phyloP scores from a whole-genome alignment of 495 filamentous ascomycete genomes.

The Viridothelium virens region DNA sequence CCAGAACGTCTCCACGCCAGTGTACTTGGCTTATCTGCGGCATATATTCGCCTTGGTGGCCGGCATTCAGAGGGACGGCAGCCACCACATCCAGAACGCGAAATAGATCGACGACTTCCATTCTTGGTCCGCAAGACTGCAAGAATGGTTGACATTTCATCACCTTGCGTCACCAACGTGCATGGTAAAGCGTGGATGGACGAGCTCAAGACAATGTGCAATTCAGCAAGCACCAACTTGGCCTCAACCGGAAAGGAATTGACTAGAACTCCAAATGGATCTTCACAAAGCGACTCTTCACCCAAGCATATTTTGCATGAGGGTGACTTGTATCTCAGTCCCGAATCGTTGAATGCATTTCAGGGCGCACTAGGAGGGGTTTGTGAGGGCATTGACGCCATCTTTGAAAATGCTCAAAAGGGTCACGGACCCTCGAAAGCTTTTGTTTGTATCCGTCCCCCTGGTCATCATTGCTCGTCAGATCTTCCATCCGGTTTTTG shows the following conservation, averaged over 20 bases:
- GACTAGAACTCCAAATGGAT: slow-evolving; percentile 35
- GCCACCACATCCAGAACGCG: slow-evolving; percentile 52
- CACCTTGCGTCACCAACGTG: slow-evolving; percentile 67
- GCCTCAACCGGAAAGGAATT: slow-evolving; percentile 69
- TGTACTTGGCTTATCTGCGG: slow-evolving; percentile 71
- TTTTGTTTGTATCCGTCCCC: slow-evolving; percentile 77
- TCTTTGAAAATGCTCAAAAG: slow-evolving; percentile 48
- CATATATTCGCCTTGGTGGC: slow-evolving; percentile 78
- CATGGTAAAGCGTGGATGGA: slow-evolving; percentile 88
- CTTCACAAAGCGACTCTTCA: slow-evolving; percentile 37
- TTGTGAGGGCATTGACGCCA: slow-evolving; percentile 80
- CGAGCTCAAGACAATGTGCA: slow-evolving; percentile 77
- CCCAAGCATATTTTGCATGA: slow-evolving; percentile 55
- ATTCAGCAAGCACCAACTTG: slow-evolving; percentile 63
- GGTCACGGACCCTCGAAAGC: slow-evolving; percentile 51
- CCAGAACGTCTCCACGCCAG: slow-evolving; percentile 86
- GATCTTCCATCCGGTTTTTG: slow-evolving; percentile 88
- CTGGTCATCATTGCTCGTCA: slow-evolving; percentile 90
- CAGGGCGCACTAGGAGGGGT: slow-evolving; percentile 85
- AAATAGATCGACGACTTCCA: slow-evolving; percentile 51
- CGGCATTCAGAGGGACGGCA: slow-evolving; percentile 65
- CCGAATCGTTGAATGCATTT: slow-evolving; percentile 75
- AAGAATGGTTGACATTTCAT: slow-evolving; percentile 55
- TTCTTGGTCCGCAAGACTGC: slow-evolving; percentile 74
- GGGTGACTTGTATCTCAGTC: slow-evolving; percentile 82